phyloP scores from a whole-genome alignment of 108 stramenopile species.

The Mayamaea pseudoterrestris region DNA sequence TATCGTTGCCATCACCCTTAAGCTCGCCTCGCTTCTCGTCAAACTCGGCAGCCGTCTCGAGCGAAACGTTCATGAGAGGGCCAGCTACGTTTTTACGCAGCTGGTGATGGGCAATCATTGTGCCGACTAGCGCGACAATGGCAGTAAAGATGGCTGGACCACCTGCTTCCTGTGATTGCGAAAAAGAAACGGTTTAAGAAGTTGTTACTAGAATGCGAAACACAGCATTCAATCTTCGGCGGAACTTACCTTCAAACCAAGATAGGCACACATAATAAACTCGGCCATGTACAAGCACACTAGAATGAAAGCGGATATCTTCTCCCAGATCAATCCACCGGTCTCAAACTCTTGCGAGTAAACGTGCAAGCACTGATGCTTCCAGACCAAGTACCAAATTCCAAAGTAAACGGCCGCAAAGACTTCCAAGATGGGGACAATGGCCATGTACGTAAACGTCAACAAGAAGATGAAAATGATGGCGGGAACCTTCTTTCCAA shows the following conservation, averaged over 20 bases:
- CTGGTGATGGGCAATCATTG: constrained; percentile 5
- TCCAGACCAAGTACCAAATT: constrained; percentile 9
- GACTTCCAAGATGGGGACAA: constrained; percentile 21
- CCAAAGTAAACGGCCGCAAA: constrained; percentile 12
- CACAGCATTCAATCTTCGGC: too few relatives aligned
- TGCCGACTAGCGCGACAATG: too few relatives aligned
- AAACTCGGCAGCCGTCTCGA: constrained; percentile 9
- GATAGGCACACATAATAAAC: constrained; percentile 10
- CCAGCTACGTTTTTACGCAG: constrained; percentile 3
- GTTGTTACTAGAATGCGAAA: too few relatives aligned
- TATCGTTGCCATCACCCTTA: not conserved
- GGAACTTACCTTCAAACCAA: constrained; percentile 15
- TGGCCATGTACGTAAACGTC: constrained; percentile 10
- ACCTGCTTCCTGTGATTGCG: too few relatives aligned
- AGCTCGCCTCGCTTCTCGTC: constrained; percentile 15
- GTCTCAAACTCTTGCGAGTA: constrained; percentile 13
- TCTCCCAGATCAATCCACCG: constrained; percentile 13
- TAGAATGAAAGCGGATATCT: constrained; percentile 9
- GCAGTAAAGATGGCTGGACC: too few relatives aligned
- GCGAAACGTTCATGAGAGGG: constrained; percentile 2
- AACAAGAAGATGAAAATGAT: constrained; percentile 12
- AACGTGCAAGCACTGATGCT: constrained; percentile 19
- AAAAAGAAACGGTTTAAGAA: too few relatives aligned
- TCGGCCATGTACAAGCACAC: constrained; percentile 18
- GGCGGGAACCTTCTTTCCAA: constrained; percentile 20